These are phyloP conservation scores for Cladophialophora chaetospira DNA, from an alignment of 2,329 filamentous ascomycete genomes.

Conservation along the genomic window DNA sequence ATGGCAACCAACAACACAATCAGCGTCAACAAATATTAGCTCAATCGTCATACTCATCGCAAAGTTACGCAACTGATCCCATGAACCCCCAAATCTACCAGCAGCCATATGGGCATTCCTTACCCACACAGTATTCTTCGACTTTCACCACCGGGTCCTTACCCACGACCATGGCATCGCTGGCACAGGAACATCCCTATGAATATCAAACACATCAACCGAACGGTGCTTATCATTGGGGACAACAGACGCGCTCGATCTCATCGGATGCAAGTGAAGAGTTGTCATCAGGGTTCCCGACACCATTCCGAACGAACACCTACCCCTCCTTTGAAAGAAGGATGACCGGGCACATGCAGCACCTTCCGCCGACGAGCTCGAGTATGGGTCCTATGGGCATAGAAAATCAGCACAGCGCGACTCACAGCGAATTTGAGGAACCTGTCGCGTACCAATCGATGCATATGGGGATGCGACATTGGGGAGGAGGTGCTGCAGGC, in stretches of 20 bases:
- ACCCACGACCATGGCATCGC: slow-evolving; percentile 8
- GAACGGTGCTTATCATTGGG: slow-evolving; percentile 20
- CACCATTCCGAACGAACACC: slow-evolving; percentile 24
- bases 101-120: slow-evolving; percentile 12
- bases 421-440: slow-evolving; percentile 8
- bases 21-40: slow-evolving; percentile 9
- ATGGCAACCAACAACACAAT: slow-evolving; percentile 10
- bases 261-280: slow-evolving; percentile 20
- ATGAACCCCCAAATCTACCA: slow-evolving; percentile 21
- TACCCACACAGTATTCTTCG: slow-evolving; percentile 11
- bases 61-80: slow-evolving; percentile 15
- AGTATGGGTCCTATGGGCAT: slow-evolving; percentile 8
- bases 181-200: slow-evolving; percentile 18
- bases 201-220: slow-evolving; percentile 13
- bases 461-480: slow-evolving; percentile 13
- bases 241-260: slow-evolving; percentile 17
- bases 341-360: slow-evolving; percentile 16
- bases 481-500: slow-evolving; percentile 11
- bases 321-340: slow-evolving; percentile 25
- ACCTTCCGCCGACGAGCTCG: slow-evolving; percentile 12
- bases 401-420: slow-evolving; percentile 9
- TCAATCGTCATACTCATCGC: slow-evolving; percentile 16
- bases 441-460: slow-evolving; percentile 20
- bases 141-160: slow-evolving; percentile 14
- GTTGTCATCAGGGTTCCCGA: slow-evolving; percentile 18